phyloP scores from a whole-genome alignment of 768 basidiomycete genomes.

The Russula compacta region DNA sequence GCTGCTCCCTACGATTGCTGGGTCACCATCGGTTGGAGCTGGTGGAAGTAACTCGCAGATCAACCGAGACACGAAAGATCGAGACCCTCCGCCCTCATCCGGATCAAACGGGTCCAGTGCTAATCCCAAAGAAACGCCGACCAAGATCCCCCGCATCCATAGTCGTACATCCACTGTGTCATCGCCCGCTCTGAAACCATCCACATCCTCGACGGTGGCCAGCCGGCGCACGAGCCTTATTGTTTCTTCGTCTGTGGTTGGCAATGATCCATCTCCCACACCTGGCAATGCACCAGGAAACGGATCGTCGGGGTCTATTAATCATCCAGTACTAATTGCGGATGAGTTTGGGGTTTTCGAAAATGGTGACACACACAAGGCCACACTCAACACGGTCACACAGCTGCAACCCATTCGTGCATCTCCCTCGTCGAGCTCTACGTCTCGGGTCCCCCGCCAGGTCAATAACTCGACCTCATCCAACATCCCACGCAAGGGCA shows the following conservation, averaged over 20 bases:
- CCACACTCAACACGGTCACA: constrained; percentile 34
- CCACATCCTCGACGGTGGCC: constrained; percentile 34
- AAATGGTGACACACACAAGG: constrained; percentile 39
- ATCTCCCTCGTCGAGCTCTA: constrained; percentile 50
- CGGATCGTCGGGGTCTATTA: constrained; percentile 16
- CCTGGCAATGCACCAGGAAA: constrained; percentile 29
- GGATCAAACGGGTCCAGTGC: constrained; percentile 42
- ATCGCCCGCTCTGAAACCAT: constrained; percentile 61
- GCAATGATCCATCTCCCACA: constrained; percentile 57
- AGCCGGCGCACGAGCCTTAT: constrained; percentile 61
- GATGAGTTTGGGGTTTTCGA: constrained; percentile 84
- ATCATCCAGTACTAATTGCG: constrained; percentile 22
- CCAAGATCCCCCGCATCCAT: constrained; percentile 90
- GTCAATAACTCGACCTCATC: constrained; percentile 39
- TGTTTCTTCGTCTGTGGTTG: constrained; percentile 39
- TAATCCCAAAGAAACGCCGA: constrained; percentile 75
- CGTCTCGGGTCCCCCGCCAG: constrained; percentile 61
- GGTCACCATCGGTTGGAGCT: constrained; percentile 81
- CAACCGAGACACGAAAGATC: constrained; percentile 36
- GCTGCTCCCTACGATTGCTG: constrained; percentile 84
- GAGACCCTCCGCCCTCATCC: constrained; percentile 46
- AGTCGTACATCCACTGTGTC: constrained; percentile 67
- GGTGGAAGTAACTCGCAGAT: constrained; percentile 35
- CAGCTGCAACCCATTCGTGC: constrained; percentile 51
- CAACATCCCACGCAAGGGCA: constrained; percentile 51